Evolutionary conservation across 345 rosid species (phyloP).

Genomic region (Corchorus olitorius): DNA sequence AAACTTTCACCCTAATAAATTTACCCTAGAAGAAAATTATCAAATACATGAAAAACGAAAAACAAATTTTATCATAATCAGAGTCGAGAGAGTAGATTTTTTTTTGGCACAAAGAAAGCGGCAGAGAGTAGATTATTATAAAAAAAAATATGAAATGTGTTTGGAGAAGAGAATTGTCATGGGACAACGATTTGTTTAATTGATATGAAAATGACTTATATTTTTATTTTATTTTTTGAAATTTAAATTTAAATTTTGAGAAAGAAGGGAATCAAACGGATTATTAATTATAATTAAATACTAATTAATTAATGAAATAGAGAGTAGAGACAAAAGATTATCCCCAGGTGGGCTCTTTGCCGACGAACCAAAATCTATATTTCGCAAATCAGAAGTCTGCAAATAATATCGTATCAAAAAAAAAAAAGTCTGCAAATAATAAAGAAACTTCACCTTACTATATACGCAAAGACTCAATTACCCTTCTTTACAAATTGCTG

Average conservation of each 20-base stretch:
- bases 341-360: conserved; percentile 23
- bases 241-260: not conserved
- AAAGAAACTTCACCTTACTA: conserved; percentile 24
- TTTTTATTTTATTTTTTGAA: not conserved
- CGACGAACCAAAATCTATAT: conserved; percentile 20
- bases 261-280: not conserved
- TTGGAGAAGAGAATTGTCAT: not conserved
- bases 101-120: no score
- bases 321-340: not conserved
- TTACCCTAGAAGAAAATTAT: no score
- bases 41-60: no score
- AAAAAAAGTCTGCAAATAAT: conserved; percentile 16
- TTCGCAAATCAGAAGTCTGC: conserved; percentile 18
- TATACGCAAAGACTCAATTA: not conserved
- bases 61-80: no score
- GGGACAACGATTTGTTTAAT: not conserved
- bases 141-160: not conserved
- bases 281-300: no score
- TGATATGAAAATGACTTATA: not conserved
- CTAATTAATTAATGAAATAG: not conserved
- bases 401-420: no score
- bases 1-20: no score
- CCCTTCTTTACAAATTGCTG: no score
- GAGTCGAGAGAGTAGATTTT: not conserved
- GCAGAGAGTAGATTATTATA: not conserved